Evolutionary conservation across 1,284 basidiomycete species (phyloP).

Genomic region (Sporisorium exsertum): DNA sequence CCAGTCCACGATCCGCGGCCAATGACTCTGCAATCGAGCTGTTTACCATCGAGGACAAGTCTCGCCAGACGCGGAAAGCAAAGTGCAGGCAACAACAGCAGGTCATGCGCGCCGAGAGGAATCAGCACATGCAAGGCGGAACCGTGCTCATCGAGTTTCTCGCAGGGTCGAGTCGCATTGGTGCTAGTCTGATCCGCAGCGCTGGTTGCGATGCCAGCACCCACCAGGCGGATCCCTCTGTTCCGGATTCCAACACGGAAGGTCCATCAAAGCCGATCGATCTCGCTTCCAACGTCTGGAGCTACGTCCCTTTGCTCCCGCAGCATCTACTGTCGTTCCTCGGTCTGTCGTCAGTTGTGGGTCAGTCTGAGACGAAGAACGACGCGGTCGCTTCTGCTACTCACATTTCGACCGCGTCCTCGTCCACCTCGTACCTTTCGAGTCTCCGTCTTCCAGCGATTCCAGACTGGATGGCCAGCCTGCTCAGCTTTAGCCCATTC

Average conservation of each 20-base stretch:
- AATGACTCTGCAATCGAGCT: slow-evolving; percentile 42
- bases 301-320: slow-evolving; percentile 52
- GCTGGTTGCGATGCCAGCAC: slow-evolving; percentile 15
- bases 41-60: slow-evolving; percentile 18
- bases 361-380: background rate
- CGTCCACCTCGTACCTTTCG: slow-evolving; percentile 15
- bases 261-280: background rate
- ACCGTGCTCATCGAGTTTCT: slow-evolving; percentile 61
- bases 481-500: slow-evolving; percentile 20
- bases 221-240: background rate
- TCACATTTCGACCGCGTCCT: background rate
- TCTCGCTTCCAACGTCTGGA: slow-evolving; percentile 9
- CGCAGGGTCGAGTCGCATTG: slow-evolving; percentile 47
- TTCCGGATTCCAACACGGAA: background rate
- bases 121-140: slow-evolving; percentile 50
- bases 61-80: slow-evolving; percentile 9
- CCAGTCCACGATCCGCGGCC: slow-evolving; percentile 13
- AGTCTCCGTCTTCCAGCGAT: slow-evolving; percentile 8
- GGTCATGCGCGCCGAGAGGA: slow-evolving; percentile 17
- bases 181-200: slow-evolving; percentile 47
- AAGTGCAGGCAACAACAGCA: slow-evolving; percentile 16
- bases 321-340: slow-evolving; percentile 49
- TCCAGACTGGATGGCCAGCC: slow-evolving; percentile 24
- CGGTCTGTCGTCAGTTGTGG: slow-evolving; percentile 15
- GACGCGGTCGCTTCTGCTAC: background rate